Conservation (phyloP, 169 alveolate genomes). For the Eimeria sp. region DNA sequence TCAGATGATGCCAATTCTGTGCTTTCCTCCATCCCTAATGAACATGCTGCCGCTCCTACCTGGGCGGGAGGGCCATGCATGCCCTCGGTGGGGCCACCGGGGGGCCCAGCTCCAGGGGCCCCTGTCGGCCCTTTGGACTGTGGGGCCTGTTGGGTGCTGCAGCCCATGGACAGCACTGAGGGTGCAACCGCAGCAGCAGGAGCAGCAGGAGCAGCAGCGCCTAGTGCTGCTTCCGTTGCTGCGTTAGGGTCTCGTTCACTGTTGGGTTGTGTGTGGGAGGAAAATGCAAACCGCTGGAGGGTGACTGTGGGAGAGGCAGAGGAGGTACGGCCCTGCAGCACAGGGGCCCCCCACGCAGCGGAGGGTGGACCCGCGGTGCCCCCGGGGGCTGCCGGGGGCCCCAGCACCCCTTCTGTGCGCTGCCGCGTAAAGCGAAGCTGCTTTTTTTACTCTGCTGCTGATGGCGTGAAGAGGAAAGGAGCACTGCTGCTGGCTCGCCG, state of each 20-base stretch:
- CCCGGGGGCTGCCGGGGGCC: neutral
- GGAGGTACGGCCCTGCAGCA: slow-evolving; percentile 1
- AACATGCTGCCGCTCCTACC: neutral
- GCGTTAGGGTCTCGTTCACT: slow-evolving; percentile 1
- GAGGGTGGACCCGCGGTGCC: slow-evolving; percentile 40
- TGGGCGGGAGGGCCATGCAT: slow-evolving; percentile 4
- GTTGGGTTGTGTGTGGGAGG: slow-evolving; percentile 39
- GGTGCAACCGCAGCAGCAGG: neutral
- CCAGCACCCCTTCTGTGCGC: neutral
- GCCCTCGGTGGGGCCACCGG: slow-evolving; percentile 12
- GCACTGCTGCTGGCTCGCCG: slow-evolving; percentile 42
- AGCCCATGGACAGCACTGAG: neutral
- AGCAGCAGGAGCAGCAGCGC: neutral
- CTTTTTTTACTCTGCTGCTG: slow-evolving; percentile 28
- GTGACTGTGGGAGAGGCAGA: slow-evolving; percentile 16
- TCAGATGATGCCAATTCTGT: neutral
- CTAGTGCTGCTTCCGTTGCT: neutral
- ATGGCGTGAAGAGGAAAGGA: neutral
- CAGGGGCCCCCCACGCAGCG: neutral
- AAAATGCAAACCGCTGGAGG: neutral
- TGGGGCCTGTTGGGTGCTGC: slow-evolving; percentile 33
- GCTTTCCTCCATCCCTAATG: neutral
- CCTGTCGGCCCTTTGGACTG: slow-evolving; percentile 35
- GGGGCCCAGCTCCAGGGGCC: slow-evolving; percentile 20
- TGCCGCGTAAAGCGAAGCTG: neutral